Evolutionary conservation across 371 early-diverging fungal species (phyloP), one percentile per base, ranked within the genome.

Genomic region (Rhizopus arrhizus): DNA sequence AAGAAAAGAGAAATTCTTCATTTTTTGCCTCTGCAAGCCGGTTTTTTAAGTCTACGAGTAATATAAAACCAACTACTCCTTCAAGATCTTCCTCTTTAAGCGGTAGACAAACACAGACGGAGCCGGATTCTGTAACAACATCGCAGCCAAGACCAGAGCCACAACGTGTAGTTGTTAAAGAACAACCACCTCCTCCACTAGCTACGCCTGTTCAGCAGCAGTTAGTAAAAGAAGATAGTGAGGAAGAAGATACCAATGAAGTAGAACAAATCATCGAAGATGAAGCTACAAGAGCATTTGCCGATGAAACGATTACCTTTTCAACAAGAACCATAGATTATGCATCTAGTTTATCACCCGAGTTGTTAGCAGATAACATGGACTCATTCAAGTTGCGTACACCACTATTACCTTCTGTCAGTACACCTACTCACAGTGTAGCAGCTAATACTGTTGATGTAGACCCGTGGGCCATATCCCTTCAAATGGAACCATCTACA

Each of bases 211-310:
- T 8, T 11, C 50, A 48, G 7, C 55, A 9, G 16, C 49, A 28
- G 11, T 4, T 35, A 9, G 48, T 16, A 47, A 34, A 53, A 40
- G 55, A 49, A 6, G 60, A 65, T 15, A 57, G 56, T 42, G 66
- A 71, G 11, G 60, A 69, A 53, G 49, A 55, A 4, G 64, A 65
- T n/a, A 63, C 61, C 28, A 28, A 46, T 2, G 35, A 57, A 10
- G 9, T 31, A 12, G 12, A 15, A 2, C 59, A 49, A 8, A 48
- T 73, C 6, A 70, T 77, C 47, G 72, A 73, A 55, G 77, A 77
- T 64, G 77, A 77, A 53, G 77, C 77, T 22, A 77, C 77, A 41
- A 59, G 69, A 11, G 77, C 77, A 9, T 77, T 77, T 71, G 77
- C 77, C 35, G 62, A 61, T 11, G 77, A 77, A 38, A 56, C 62